These are phyloP conservation scores for Persicaria maculosa DNA, from an alignment of 148 eudicot genomes.

Conservation along the genomic window DNA sequence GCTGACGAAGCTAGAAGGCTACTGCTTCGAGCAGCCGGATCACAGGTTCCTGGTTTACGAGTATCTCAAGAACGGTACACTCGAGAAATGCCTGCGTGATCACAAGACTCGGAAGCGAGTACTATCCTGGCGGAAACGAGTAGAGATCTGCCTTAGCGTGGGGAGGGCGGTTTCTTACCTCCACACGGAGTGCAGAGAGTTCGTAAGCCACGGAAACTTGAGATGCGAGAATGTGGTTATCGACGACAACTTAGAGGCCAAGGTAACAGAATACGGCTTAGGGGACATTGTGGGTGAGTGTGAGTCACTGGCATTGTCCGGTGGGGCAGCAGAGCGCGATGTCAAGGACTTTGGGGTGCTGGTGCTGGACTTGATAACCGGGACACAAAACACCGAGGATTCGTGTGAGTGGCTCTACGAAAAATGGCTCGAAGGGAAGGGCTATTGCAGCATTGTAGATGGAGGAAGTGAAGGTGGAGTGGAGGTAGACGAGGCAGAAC, in stretches of 20 bases:
- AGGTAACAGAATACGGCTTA: slow-evolving; percentile 48
- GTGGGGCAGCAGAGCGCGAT: slow-evolving; percentile 30
- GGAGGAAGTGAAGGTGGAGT: slow-evolving; percentile 27
- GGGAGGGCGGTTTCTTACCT: slow-evolving; percentile 52
- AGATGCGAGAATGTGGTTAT: slow-evolving; percentile 39
- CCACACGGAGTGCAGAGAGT: slow-evolving; percentile 58
- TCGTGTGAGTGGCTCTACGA: slow-evolving; percentile 32
- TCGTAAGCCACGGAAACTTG: slow-evolving; percentile 49
- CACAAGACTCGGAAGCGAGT: slow-evolving; percentile 31
- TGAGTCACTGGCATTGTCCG: not conserved
- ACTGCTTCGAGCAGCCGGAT: slow-evolving; percentile 39
- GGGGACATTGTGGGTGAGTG: slow-evolving; percentile 14
- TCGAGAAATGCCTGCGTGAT: slow-evolving; percentile 35
- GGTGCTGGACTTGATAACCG: slow-evolving; percentile 35
- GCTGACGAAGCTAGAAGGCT: slow-evolving; percentile 48
- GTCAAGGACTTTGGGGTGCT: slow-evolving; percentile 47
- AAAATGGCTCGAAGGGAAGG: slow-evolving; percentile 35
- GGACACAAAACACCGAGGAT: slow-evolving; percentile 24
- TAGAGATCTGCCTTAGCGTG: slow-evolving; percentile 33
- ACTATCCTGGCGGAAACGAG: slow-evolving; percentile 48
- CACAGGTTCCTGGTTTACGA: slow-evolving; percentile 45
- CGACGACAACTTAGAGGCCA: slow-evolving; percentile 43
- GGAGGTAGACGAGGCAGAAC: slow-evolving; percentile 42
- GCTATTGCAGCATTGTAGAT: slow-evolving; percentile 27
- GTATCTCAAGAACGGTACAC: slow-evolving; percentile 38